Evolutionary conservation across 2,329 filamentous ascomycete species (phyloP).

Genomic region (Pseudohalonectria lignicola): DNA sequence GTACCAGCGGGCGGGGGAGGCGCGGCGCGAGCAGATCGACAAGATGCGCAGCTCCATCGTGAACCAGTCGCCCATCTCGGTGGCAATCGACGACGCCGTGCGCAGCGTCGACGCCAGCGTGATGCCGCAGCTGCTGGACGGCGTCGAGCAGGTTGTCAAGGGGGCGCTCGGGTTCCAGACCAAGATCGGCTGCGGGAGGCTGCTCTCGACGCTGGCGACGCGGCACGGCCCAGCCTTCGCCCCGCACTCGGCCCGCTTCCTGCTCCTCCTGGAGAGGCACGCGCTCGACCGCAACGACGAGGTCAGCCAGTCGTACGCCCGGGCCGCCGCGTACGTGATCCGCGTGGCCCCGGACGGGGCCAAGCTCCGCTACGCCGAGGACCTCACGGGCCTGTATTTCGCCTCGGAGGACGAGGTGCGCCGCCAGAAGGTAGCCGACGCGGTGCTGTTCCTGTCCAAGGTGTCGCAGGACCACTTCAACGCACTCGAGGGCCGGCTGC

Average conservation of each 20-base stretch:
- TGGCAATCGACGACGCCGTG: slow-evolving; percentile 81
- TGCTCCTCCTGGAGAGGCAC: slow-evolving; percentile 69
- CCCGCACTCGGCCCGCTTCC: slow-evolving; percentile 63
- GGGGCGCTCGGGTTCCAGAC: slow-evolving; percentile 82
- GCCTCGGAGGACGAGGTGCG: slow-evolving; percentile 65
- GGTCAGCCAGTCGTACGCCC: slow-evolving; percentile 80
- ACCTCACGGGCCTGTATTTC: slow-evolving; percentile 64
- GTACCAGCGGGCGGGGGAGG: slow-evolving; percentile 78
- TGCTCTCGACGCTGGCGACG: slow-evolving; percentile 76
- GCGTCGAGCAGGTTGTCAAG: slow-evolving; percentile 70
- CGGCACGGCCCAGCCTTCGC: slow-evolving; percentile 65
- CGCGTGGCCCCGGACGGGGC: slow-evolving; percentile 40
- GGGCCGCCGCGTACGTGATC: slow-evolving; percentile 75
- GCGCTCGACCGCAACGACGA: slow-evolving; percentile 89
- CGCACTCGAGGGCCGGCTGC: slow-evolving; percentile 57
- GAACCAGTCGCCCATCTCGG: slow-evolving; percentile 78
- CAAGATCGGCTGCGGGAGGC: slow-evolving; percentile 81
- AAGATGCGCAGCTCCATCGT: slow-evolving; percentile 74
- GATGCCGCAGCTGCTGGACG: slow-evolving; percentile 64
- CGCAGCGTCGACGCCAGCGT: slow-evolving; percentile 69
- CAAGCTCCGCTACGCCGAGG: slow-evolving; percentile 38
- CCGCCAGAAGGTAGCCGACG: slow-evolving; percentile 68
- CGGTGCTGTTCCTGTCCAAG: slow-evolving; percentile 74
- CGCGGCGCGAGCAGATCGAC: slow-evolving; percentile 84
- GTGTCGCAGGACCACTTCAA: slow-evolving; percentile 83